Evolutionary conservation across 2,329 filamentous ascomycete species (phyloP), one percentile per base, ranked within the genome.

Genomic region (Periconia digitata): DNA sequence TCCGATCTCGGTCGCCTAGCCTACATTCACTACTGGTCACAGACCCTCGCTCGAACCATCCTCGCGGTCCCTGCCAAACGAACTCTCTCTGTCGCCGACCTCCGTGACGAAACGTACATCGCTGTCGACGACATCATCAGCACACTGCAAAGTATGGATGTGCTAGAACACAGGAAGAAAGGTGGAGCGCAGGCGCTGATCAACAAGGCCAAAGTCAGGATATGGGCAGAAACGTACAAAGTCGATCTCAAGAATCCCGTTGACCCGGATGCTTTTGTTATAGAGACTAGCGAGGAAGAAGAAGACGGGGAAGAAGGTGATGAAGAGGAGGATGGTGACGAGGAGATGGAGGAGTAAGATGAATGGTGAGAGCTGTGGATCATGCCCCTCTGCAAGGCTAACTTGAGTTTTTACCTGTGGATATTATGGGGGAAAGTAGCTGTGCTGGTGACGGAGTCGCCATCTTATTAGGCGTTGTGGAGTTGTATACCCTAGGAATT

Each of bases 11-110:
- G 92, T 1, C 83, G 84, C 58, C 87, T 84, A 63, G 90, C 90
- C 3, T 97, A 97, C 72, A 80, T 81, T 59, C 80, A 88, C 6
- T 96, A 89, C 72, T 97, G 92, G 92, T 85, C 86, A 1, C 85
- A 87, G 37, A 89, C 94, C 58, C 85, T 96, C 53, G 86, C 86
- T 6, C 79, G 90, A n/a, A 89, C 74, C 47, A 70, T 85, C 21
- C 66, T 81, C n/a, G 53, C 67, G 8, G 70, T 70, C 39, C 71
- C 68, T 5, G 63, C 71, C 12, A 79, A 75, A 57, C 77, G 77
- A 59, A 74, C 69, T 34, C 72, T 91, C 44, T 86, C 86, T 10
- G 76, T 95, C 10, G 80, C 84, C 40, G 82, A 88, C 48, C 86
- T 92, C 62, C 89, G 89, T 44, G 76, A 82, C 41, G 84, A 82